Conservation (phyloP, 1,284 basidiomycete species). For the Cryptococcus sp. region DNA sequence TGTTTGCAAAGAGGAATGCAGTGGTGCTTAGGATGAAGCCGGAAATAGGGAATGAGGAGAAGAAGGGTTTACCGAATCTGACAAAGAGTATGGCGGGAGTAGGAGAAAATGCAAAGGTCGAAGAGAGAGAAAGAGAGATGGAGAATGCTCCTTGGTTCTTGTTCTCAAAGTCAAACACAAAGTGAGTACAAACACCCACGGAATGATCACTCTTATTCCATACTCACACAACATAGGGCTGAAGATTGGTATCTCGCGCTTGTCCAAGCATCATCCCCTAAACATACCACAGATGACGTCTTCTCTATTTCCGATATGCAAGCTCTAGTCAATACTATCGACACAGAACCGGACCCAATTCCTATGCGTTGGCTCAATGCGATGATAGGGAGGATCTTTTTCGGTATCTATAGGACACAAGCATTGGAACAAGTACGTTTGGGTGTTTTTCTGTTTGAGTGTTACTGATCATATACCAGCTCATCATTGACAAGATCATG, state of each 20-base stretch:
- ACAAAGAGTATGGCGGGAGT: slow-evolving; percentile 34
- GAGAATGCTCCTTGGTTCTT: slow-evolving; percentile 73
- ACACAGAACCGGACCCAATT: slow-evolving; percentile 88
- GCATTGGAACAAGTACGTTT: slow-evolving; percentile 59
- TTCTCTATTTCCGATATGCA: slow-evolving; percentile 79
- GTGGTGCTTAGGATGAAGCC: slow-evolving; percentile 57
- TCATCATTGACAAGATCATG: slow-evolving; percentile 83
- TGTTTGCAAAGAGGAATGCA: slow-evolving; percentile 81
- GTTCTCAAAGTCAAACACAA: slow-evolving; percentile 73
- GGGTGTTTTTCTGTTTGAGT: too few relatives aligned
- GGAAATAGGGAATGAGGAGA: slow-evolving; percentile 10
- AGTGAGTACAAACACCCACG: slow-evolving; percentile 33
- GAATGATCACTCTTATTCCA: background rate
- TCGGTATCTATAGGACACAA: slow-evolving; percentile 81
- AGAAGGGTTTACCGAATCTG: slow-evolving; percentile 22
- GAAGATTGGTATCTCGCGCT: slow-evolving; percentile 93
- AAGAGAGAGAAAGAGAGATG: slow-evolving; percentile 43
- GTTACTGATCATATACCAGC: too few relatives aligned
- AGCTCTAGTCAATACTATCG: slow-evolving; percentile 73
- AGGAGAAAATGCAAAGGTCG: slow-evolving; percentile 39
- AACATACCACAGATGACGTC: slow-evolving; percentile 52
- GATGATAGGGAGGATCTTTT: slow-evolving; percentile 83
- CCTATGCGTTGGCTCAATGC: slow-evolving; percentile 97
- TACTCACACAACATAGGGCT: slow-evolving; percentile 30
- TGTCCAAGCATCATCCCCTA: slow-evolving; percentile 59